Evolutionary conservation across 1,139 yeast genomes (phyloP), one percentile per base, ranked within the genome.

Genomic region (Blastobotrys ciferrii): DNA sequence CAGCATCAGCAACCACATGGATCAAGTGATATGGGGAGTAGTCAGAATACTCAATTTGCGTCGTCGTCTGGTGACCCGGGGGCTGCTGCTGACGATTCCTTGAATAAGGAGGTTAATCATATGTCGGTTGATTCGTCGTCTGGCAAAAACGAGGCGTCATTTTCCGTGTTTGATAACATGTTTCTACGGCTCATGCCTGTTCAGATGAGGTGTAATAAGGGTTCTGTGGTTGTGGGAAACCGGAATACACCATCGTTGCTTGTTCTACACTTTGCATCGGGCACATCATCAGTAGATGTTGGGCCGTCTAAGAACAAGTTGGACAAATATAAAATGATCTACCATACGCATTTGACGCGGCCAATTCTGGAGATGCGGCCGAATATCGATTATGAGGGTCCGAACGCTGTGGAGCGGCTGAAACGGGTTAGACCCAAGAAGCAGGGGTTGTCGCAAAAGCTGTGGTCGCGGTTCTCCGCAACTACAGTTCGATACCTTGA

Each of bases 151-250:
- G 18, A 15, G 33, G n/a, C 33, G 33, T 31, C 33, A 6, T 36
- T 17, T 13, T 18, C 40, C 7, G 12, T 40, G 17, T 23, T 48
- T n/a, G 66, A 62, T 42, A 52, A 55, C 28, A 53, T 69, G 32
- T 61, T 80, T 23, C 59, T 75, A 32, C 68, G 71, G 28, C 53
- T 79, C 4, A 64, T 84, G 25, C 96, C 96, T 0, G 56, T 87
- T 1, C 77, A 78, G 37, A 49, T 84, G 2, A 68, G 70, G 20
- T 69, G 86, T n/a, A 76, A 74, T 43, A 83, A 80, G 50, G 91
- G 92, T 0, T 85, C 95, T 0, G 52, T 87, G 32, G 83, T 88
- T 1, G 60, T 88, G 32, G 98, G 98, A 5, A 91, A 89, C 65
- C 72, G 77, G 48, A 75, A 80, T 11, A 88, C 96, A 0, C 86